Conservation (phyloP, 139 green algal genomes). For the Coelastrella sp. region DNA sequence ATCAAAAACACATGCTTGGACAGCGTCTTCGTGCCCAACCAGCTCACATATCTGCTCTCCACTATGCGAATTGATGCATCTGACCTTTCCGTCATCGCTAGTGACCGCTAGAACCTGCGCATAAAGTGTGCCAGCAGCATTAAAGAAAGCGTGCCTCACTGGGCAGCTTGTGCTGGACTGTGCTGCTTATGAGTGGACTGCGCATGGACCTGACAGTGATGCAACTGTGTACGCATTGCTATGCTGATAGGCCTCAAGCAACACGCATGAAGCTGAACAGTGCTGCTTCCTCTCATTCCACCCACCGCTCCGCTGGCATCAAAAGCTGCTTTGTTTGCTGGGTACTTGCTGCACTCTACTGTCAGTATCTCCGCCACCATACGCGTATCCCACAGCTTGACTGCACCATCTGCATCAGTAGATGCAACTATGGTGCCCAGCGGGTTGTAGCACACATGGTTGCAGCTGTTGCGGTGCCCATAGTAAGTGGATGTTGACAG, state of each 20-base stretch:
- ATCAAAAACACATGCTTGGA: constrained; percentile 80
- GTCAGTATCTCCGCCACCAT: constrained; percentile 84
- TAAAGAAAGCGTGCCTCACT: too few relatives aligned
- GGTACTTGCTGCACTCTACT: constrained; percentile 64
- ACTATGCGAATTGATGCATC: constrained; percentile 58
- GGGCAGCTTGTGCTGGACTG: too few relatives aligned
- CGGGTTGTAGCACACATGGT: constrained; percentile 69
- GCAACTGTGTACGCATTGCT: too few relatives aligned
- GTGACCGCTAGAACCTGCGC: constrained; percentile 74
- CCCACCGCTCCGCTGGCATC: constrained; percentile 67
- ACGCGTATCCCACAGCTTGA: constrained; percentile 90
- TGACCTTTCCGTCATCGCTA: constrained; percentile 74
- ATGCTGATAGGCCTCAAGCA: too few relatives aligned
- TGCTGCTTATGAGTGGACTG: too few relatives aligned
- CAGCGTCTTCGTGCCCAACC: constrained; percentile 80
- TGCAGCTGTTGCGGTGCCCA: constrained; percentile 86
- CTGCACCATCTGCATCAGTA: constrained; percentile 77
- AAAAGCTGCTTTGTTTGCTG: constrained; percentile 78
- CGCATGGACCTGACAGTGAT: too few relatives aligned
- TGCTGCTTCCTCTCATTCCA: not conserved
- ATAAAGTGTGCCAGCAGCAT: not conserved
- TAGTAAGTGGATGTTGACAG: constrained; percentile 87
- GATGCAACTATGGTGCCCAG: constrained; percentile 41
- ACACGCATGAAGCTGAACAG: too few relatives aligned
- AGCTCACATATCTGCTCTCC: constrained; percentile 71